A percentile compares a stretch with the other conserved stretches of the same genome.
These are phyloP conservation scores for Beauveria rudraprayagi DNA, from an alignment of 2,329 filamentous ascomycete species.

Conservation along the genomic window DNA sequence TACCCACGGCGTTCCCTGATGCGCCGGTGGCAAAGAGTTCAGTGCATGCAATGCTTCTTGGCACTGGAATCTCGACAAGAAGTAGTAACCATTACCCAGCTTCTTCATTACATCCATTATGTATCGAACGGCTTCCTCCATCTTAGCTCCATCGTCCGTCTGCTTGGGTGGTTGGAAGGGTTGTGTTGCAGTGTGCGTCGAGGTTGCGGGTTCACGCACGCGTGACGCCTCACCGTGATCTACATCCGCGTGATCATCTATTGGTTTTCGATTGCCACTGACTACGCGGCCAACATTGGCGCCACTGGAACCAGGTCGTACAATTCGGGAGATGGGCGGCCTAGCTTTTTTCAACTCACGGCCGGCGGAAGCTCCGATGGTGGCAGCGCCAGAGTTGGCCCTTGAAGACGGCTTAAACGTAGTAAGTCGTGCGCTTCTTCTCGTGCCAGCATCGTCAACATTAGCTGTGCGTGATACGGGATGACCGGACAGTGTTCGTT, in stretches of 20 bases:
- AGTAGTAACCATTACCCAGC: slow-evolving; percentile 71
- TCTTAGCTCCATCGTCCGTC: slow-evolving; percentile 47
- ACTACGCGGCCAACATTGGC: slow-evolving; percentile 78
- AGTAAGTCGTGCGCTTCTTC: slow-evolving; percentile 64
- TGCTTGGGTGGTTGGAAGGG: neutral
- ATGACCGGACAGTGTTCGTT: slow-evolving; percentile 88
- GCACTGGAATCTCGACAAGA: slow-evolving; percentile 71
- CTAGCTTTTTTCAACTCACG: slow-evolving; percentile 79
- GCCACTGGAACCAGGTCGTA: slow-evolving; percentile 57
- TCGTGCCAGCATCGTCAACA: slow-evolving; percentile 50
- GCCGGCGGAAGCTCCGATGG: slow-evolving; percentile 48
- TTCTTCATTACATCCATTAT: slow-evolving; percentile 75
- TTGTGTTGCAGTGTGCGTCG: slow-evolving; percentile 33
- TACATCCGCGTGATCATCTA: slow-evolving; percentile 58
- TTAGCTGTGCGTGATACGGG: slow-evolving; percentile 45
- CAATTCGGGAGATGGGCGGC: slow-evolving; percentile 57
- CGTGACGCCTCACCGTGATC: slow-evolving; percentile 56
- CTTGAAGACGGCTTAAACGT: slow-evolving; percentile 63
- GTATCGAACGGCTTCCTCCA: slow-evolving; percentile 68
- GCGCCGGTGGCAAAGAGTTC: slow-evolving; percentile 58
- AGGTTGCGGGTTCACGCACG: slow-evolving; percentile 35
- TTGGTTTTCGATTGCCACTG: slow-evolving; percentile 78
- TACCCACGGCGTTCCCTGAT: slow-evolving; percentile 90
- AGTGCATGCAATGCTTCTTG: slow-evolving; percentile 69
- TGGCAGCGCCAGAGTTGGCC: slow-evolving; percentile 48